Percentiles rank a stretch among this genome's conserved stretches.
These are phyloP conservation scores for Arthrobotrys pseudoclavata DNA, from an alignment of 2,329 filamentous ascomycete genomes.

Conservation along the genomic window DNA sequence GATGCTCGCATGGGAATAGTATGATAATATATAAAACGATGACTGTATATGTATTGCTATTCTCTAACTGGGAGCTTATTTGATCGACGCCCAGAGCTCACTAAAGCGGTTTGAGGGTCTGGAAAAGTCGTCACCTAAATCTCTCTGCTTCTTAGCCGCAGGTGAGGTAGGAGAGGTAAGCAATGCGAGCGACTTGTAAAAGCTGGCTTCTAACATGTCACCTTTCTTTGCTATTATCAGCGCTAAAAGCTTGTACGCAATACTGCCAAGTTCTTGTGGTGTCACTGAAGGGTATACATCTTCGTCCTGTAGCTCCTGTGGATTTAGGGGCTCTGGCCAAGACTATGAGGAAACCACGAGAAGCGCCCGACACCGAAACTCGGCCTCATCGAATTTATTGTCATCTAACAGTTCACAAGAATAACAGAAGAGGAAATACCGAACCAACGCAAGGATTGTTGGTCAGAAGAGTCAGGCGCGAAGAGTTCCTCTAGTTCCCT, in stretches of 20 bases:
- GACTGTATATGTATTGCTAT: too few relatives aligned
- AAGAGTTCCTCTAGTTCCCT: background rate
- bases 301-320: background rate
- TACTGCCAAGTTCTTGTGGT: background rate
- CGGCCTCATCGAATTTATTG: background rate
- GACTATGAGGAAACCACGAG: background rate
- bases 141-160: too few relatives aligned
- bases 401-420: background rate
- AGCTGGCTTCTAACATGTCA: conserved; percentile 1
- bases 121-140: too few relatives aligned
- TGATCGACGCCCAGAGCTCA: too few relatives aligned
- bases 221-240: conserved; percentile 8
- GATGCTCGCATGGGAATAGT: too few relatives aligned
- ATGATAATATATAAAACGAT: too few relatives aligned
- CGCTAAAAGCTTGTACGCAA: background rate
- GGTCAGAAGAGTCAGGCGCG: too few relatives aligned
- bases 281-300: background rate
- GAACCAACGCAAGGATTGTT: too few relatives aligned
- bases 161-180: background rate
- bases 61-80: too few relatives aligned
- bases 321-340: background rate
- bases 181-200: conserved; percentile 1
- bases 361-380: background rate
- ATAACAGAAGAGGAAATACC: background rate
- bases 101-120: too few relatives aligned